Conservation (phyloP, 352 stramenopile species). For the Globisporangium alternatum region DNA sequence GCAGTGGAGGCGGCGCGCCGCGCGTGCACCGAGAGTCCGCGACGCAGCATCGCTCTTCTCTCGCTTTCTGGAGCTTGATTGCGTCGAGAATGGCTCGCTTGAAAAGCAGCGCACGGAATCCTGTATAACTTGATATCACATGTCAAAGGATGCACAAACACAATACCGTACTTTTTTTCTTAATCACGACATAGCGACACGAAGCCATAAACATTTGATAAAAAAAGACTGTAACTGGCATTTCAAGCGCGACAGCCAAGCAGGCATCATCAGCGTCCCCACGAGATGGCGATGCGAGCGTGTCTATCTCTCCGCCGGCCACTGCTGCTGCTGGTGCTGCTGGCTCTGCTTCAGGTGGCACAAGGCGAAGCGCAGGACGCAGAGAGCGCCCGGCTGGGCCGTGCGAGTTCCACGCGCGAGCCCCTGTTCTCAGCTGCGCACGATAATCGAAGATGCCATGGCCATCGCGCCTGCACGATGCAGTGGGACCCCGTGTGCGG, state of each 20-base stretch:
- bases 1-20: not conserved
- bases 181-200: too few species aligned
- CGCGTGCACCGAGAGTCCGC: constrained; percentile 7
- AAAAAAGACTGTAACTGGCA: too few species aligned
- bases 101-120: not conserved
- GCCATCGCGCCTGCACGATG: constrained; percentile 3
- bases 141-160: too few species aligned
- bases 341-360: not conserved
- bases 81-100: constrained; percentile 1
- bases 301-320: too few species aligned
- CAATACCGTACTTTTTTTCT: too few species aligned
- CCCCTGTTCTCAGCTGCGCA: not conserved
- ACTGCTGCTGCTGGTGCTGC: not conserved
- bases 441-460: not conserved
- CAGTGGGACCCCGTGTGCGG: constrained; percentile 11
- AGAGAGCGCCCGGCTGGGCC: too few species aligned
- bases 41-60: constrained; percentile 15
- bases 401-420: not conserved
- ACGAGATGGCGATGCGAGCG: too few species aligned
- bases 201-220: too few species aligned
- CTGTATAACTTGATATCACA: too few species aligned
- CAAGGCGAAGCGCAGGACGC: not conserved
- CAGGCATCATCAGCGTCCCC: too few species aligned
- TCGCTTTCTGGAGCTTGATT: not conserved
- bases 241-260: too few species aligned